Conservation (phyloP, 306 rosid species). For the cucumber (Cucumis sativus) region Cucumber_9930_V3 NC_026660.2:31106501-31107000, state of each 20-base stretch:
- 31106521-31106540: constrained; percentile 93
- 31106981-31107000: neutral
- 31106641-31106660: constrained; percentile 97
- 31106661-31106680: constrained; percentile 93
- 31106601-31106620: neutral
- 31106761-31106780: constrained; percentile 58
- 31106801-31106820: constrained; percentile 43
- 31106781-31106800: constrained; percentile 39
- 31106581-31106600: neutral
- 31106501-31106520: constrained; percentile 96
- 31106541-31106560: constrained; percentile 18
- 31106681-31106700: constrained; percentile 80
- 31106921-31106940: neutral
- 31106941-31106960: neutral
- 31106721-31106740: constrained; percentile 88
- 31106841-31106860: neutral
- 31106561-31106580: neutral
- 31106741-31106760: constrained; percentile 56
- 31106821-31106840: constrained; percentile 14
- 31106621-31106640: constrained; percentile 20
- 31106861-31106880: neutral
- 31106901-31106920: neutral
- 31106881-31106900: neutral
- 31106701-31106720: constrained; percentile 76
- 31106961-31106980: neutral